Conservation (phyloP, 192 early-diverging fungal genomes). For the Backusella mclennaniae region DNA sequence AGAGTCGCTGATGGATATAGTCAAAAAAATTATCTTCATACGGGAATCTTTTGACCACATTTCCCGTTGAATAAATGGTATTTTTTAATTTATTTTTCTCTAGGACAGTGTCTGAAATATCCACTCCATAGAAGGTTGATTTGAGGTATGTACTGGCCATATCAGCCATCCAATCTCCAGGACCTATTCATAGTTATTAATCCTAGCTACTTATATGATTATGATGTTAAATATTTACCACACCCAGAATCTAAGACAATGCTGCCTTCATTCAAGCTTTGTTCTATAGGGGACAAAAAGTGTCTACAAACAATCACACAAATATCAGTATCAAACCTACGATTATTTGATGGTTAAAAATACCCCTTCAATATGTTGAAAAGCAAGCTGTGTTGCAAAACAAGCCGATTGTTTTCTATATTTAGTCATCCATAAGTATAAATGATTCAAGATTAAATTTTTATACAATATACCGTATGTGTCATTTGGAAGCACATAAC, state of each 20-base stretch:
- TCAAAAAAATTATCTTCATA: slow-evolving; percentile 34
- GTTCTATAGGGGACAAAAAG: slow-evolving; percentile 18
- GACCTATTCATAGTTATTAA: not conserved
- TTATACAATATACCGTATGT: slow-evolving; percentile 28
- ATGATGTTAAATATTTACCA: not conserved
- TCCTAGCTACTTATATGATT: too few relatives aligned
- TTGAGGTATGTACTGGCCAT: slow-evolving; percentile 48
- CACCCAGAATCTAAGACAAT: slow-evolving; percentile 31
- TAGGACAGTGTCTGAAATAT: slow-evolving; percentile 40
- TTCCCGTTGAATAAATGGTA: slow-evolving; percentile 5
- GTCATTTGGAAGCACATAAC: slow-evolving; percentile 50
- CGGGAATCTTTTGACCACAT: slow-evolving; percentile 18
- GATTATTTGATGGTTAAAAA: too few relatives aligned
- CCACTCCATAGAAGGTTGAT: slow-evolving; percentile 46
- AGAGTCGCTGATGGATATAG: slow-evolving; percentile 27
- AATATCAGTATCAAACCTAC: not conserved
- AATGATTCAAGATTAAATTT: too few relatives aligned
- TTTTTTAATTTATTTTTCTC: slow-evolving; percentile 17
- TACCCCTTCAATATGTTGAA: slow-evolving; percentile 8
- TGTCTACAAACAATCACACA: slow-evolving; percentile 11
- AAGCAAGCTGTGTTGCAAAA: not conserved
- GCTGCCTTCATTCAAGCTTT: slow-evolving; percentile 13
- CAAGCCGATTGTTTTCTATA: slow-evolving; percentile 7
- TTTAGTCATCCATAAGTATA: not conserved
- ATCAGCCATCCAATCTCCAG: slow-evolving; percentile 38